Conservation (phyloP, 2,329 filamentous ascomycete species). For the Neonectria coccinea region DNA sequence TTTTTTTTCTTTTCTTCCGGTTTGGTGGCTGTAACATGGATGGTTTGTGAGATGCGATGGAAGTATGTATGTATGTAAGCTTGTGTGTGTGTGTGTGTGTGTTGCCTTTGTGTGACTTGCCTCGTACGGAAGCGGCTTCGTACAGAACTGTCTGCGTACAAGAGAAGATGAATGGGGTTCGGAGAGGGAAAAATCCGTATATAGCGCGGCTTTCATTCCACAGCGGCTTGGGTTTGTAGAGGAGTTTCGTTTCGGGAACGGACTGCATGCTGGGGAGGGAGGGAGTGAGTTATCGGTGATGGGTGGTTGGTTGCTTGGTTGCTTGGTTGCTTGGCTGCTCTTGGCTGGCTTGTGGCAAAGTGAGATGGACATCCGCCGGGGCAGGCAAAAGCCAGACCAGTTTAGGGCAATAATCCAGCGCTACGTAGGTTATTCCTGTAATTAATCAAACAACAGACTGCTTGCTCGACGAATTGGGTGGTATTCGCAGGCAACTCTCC, state of each 20-base stretch:
- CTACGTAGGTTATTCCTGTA: no score
- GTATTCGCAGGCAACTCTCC: neutral
- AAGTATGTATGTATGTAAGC: neutral
- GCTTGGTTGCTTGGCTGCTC: neutral
- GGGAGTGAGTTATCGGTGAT: neutral
- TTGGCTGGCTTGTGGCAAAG: neutral
- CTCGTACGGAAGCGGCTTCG: neutral
- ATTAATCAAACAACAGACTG: no score
- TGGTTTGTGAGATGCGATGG: conserved; percentile 16
- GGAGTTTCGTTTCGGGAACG: neutral
- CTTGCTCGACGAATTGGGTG: no score
- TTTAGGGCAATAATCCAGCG: no score
- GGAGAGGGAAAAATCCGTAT: no score
- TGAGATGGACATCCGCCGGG: conserved; percentile 1
- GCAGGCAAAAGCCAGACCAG: conserved; percentile 15
- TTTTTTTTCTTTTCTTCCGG: conserved; percentile 1
- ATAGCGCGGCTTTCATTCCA: no score
- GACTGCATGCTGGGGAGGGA: neutral
- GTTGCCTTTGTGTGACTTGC: neutral
- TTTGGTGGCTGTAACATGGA: conserved; percentile 21
- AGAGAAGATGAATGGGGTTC: neutral
- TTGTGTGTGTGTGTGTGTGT: neutral
- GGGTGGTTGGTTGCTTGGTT: neutral
- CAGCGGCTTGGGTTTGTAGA: no score
- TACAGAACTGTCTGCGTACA: neutral